Evolutionary conservation across 768 basidiomycete species (phyloP), one percentile per base, ranked within the genome.

Genomic region (Lactifluus echinatus): DNA sequence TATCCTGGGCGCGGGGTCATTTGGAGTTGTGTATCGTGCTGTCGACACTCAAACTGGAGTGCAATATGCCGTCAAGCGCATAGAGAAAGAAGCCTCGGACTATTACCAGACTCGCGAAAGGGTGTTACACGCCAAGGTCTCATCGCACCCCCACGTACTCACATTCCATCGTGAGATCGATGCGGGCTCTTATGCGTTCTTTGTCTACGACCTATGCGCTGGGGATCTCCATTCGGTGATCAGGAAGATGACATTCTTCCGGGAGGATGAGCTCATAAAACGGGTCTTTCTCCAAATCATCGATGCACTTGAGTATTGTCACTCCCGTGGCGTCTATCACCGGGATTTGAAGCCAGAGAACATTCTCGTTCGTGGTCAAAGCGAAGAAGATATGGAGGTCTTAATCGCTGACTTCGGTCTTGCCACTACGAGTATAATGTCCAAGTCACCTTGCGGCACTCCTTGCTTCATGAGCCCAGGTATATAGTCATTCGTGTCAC

Each of bases 21-120:
- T 95, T 68, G 95, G 94, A 55, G 84, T 93, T 63, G 94, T 96
- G 3, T 95, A 95, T 70, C 86, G 88, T 51, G 93, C 90, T n/a
- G 75, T 87, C 55, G 87, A 88, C 67, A 59, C 42, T 4, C 66
- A 56, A 53, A 31, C 58, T 2, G 58, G 44, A 12, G 66, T 63
- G 31, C 74, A 67, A 47, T 92, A 81, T 70, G 93, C 93, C 57
- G 93, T 97, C 66, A 97, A 97, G 74, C 94, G 93, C 68, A 83
- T 93, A 53, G 75, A 81, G 45, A 82, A 80, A 65, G 70, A 75
- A 1, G 8, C 19, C 8, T 24, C 52, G 6, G 39, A 40, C 39
- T 28, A 53, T 26, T 46, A 39, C 21, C 71, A 69, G 28, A 69
- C 69, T 46, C 73, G 75, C 64, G 95, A 98, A 75, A 87, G 93